Conservation (phyloP, 1,284 basidiomycete genomes). For the Cutaneotrichosporon arboriforme region DNA sequence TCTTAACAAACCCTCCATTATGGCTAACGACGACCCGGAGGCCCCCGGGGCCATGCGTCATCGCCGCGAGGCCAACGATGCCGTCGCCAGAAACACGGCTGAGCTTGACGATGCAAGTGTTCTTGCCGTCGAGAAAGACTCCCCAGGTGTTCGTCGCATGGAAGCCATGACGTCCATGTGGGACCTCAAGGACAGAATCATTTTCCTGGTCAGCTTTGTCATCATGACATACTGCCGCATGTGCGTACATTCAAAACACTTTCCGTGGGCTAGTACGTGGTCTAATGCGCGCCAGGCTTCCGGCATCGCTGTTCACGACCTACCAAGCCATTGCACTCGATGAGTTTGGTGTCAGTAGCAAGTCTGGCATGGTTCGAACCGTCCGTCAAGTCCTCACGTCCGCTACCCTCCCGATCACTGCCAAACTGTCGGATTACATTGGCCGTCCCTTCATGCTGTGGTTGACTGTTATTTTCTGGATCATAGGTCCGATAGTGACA, state of each 20-base stretch:
- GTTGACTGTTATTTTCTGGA: constrained; percentile 44
- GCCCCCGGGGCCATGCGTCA: no score
- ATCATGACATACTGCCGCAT: constrained; percentile 7
- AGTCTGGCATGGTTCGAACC: constrained; percentile 39
- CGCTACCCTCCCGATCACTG: constrained; percentile 37
- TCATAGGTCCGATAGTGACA: constrained; percentile 45
- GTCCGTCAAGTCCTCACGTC: constrained; percentile 38
- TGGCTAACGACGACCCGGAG: no score
- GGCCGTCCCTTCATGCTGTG: constrained; percentile 45
- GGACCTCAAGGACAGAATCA: neutral
- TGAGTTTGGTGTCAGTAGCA: constrained; percentile 21
- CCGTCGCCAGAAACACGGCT: no score
- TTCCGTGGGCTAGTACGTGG: neutral
- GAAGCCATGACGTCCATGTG: constrained; percentile 13
- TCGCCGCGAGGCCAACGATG: no score
- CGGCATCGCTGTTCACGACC: constrained; percentile 4
- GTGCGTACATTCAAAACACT: neutral
- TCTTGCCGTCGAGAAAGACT: constrained; percentile 4
- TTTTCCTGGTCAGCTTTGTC: constrained; percentile 10
- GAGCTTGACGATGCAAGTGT: neutral
- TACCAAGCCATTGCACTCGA: constrained; percentile 27
- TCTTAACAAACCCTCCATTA: no score
- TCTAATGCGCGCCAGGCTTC: constrained; percentile 2
- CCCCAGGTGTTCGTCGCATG: constrained; percentile 17
- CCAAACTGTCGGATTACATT: constrained; percentile 45